Evolutionary conservation across 495 filamentous ascomycete genomes (phyloP).

Genomic region (Talaromyces adpressus): DNA sequence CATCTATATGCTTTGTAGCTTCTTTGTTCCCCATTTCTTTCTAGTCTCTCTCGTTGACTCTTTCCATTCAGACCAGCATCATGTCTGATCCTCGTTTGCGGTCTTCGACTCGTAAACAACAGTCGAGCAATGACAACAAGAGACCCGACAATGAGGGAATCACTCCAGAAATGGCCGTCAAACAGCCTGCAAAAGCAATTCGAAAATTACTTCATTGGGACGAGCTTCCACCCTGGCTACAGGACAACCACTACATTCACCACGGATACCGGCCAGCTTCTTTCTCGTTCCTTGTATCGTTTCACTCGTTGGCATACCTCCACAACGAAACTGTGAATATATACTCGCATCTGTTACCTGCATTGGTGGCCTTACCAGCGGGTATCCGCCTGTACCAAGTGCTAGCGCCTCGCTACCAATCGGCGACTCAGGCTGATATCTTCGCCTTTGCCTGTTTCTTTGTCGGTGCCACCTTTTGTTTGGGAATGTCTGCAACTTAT

Average conservation of each 20-base stretch:
- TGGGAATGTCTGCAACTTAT: conserved; percentile 81
- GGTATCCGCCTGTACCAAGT: conserved; percentile 36
- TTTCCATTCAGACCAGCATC: not conserved
- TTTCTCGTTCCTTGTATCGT: conserved; percentile 55
- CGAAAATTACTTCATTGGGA: conserved; percentile 50
- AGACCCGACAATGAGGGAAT: not conserved
- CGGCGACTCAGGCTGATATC: conserved; percentile 58
- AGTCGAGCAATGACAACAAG: not conserved
- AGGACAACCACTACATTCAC: conserved; percentile 71
- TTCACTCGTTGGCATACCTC: conserved; percentile 61
- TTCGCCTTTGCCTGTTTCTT: conserved; percentile 75
- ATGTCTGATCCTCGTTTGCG: conserved; percentile 5
- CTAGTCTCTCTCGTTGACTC: not conserved
- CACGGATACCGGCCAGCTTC: conserved; percentile 66
- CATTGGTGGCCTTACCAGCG: conserved; percentile 31
- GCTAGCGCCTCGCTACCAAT: conserved; percentile 59
- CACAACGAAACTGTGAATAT: conserved; percentile 97
- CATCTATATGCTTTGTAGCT: not conserved
- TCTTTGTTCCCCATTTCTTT: conserved; percentile 7
- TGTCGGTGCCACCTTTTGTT: conserved; percentile 61
- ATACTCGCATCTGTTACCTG: conserved; percentile 70
- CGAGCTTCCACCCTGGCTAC: conserved; percentile 62
- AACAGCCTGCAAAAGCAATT: conserved; percentile 23
- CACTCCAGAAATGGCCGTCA: conserved; percentile 12
- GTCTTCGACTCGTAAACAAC: not conserved